phyloP scores from a whole-genome alignment of 768 basidiomycete genomes.

The Lactarius sanguifluus region DNA sequence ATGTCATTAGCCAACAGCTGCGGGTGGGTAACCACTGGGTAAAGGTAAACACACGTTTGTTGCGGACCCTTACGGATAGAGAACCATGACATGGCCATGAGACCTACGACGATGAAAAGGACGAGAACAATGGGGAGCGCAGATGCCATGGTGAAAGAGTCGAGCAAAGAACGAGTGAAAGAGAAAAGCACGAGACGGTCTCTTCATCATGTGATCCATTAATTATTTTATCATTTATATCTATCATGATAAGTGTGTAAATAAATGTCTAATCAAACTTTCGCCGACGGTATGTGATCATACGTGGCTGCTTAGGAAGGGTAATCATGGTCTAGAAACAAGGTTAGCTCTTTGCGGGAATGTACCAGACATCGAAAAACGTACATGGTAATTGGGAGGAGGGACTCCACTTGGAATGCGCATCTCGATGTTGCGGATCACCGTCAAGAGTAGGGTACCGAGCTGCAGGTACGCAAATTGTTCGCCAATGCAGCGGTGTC shows the following conservation, averaged over 20 bases:
- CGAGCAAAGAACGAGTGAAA: not conserved
- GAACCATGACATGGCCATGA: constrained; percentile 65
- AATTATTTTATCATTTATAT: not conserved
- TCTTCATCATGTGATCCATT: constrained; percentile 1
- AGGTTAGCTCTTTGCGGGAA: constrained; percentile 5
- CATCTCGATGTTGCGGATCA: constrained; percentile 77
- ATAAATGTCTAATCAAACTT: constrained; percentile 44
- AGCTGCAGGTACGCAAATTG: constrained; percentile 97
- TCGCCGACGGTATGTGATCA: constrained; percentile 66
- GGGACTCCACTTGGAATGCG: constrained; percentile 69
- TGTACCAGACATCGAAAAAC: constrained; percentile 34
- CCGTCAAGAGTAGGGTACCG: constrained; percentile 73
- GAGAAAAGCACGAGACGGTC: not conserved
- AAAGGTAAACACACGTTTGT: constrained; percentile 67
- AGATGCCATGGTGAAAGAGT: constrained; percentile 53
- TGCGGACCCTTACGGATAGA: constrained; percentile 83
- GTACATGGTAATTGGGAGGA: constrained; percentile 84
- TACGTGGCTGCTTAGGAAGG: constrained; percentile 71
- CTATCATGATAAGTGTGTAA: not conserved
- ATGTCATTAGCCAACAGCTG: not conserved
- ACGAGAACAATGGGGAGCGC: constrained; percentile 67
- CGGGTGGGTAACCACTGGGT: not conserved
- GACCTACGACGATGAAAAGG: constrained; percentile 59
- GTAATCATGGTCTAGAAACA: constrained; percentile 84
- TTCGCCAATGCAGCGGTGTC: constrained; percentile 94